Percentiles rank a stretch among this genome's conserved stretches.
Evolutionary conservation across 352 stramenopile genomes (phyloP).

Genomic region (Pythium sp.): DNA sequence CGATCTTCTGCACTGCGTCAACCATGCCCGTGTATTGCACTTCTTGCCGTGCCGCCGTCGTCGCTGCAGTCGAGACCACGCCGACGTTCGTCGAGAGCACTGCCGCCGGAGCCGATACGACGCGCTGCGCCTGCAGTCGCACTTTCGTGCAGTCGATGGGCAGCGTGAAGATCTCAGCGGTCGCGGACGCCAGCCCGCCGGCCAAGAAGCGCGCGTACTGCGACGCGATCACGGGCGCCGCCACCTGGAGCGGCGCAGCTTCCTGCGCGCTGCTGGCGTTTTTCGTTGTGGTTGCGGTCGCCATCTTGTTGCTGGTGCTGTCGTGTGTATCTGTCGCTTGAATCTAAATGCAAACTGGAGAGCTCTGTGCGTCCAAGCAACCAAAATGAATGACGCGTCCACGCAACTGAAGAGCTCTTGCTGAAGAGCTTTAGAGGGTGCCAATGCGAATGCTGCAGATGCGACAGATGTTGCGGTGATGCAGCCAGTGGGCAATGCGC

Average conservation of each 20-base stretch:
- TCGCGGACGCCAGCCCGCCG: constrained; percentile 60
- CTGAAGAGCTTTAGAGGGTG: constrained; percentile 5
- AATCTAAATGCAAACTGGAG: constrained; percentile 3
- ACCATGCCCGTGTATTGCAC: constrained; percentile 77
- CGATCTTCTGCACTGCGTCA: constrained; percentile 62
- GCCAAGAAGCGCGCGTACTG: constrained; percentile 72
- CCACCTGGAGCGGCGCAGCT: constrained; percentile 31
- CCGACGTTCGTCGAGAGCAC: constrained; percentile 18
- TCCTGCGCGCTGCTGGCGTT: constrained; percentile 19
- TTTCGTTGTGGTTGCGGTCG: constrained; percentile 23
- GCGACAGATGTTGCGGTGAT: constrained; percentile 6
- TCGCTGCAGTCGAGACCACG: constrained; percentile 17
- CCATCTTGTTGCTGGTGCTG: constrained; percentile 18
- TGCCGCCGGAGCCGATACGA: constrained; percentile 25
- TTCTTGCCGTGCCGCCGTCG: constrained; percentile 13
- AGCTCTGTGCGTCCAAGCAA: not conserved
- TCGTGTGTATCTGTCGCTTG: not conserved
- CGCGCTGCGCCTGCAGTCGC: constrained; percentile 72
- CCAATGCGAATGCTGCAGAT: not conserved
- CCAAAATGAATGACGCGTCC: not conserved
- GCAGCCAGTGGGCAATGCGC: not conserved
- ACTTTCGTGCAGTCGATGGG: constrained; percentile 88
- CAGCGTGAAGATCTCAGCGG: constrained; percentile 77
- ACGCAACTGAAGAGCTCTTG: not conserved
- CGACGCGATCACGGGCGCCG: constrained; percentile 25